These are phyloP conservation scores for Hortiboletus flavorubellus DNA, from an alignment of 768 basidiomycete genomes.

Conservation along the genomic window DNA sequence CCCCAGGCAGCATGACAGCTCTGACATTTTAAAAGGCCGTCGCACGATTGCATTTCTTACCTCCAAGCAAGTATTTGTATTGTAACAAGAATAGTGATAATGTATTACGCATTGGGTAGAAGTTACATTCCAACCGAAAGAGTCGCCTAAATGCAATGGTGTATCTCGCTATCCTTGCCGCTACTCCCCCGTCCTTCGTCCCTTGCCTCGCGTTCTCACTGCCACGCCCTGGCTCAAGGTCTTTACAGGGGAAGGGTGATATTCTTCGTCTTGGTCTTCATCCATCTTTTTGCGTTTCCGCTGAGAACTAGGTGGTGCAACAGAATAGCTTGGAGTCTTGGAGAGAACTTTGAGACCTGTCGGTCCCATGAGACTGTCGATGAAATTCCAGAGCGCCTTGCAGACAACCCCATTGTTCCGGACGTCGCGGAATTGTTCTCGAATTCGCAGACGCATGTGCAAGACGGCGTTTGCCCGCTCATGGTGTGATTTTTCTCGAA, in stretches of 20 bases:
- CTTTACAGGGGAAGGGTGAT: conserved; percentile 43
- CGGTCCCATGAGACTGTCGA: conserved; percentile 41
- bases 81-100: background rate
- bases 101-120: background rate
- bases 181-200: conserved; percentile 22
- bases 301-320: conserved; percentile 14
- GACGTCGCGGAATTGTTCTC: conserved; percentile 58
- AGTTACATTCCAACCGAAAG: background rate
- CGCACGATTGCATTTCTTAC: background rate
- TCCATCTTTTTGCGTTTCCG: conserved; percentile 32
- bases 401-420: conserved; percentile 58
- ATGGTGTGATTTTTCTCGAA: conserved; percentile 40
- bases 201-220: conserved; percentile 39
- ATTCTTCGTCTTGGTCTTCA: conserved; percentile 44
- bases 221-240: conserved; percentile 33
- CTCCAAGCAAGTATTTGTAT: background rate
- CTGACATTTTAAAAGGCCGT: background rate
- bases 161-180: background rate
- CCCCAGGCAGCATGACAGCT: background rate
- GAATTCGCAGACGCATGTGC: conserved; percentile 53
- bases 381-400: conserved; percentile 55
- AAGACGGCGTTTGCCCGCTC: conserved; percentile 55
- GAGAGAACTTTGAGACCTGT: conserved; percentile 29
- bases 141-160: background rate
- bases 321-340: conserved; percentile 11